phyloP scores from a whole-genome alignment of 352 stramenopile genomes.

The Thraustochytrium sp. region DNA sequence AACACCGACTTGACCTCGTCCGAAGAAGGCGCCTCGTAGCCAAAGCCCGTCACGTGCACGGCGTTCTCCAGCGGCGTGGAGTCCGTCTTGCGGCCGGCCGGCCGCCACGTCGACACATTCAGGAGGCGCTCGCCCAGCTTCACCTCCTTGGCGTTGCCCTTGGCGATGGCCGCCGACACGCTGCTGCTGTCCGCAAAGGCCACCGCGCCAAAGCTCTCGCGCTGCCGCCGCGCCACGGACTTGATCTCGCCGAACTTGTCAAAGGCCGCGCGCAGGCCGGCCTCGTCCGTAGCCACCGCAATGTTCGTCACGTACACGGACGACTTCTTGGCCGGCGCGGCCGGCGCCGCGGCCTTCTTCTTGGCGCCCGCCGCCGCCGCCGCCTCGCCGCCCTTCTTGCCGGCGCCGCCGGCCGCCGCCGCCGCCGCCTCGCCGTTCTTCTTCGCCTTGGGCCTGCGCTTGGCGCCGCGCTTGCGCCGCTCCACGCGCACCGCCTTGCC shows the following conservation, averaged over 20 bases:
- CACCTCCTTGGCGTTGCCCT: neutral
- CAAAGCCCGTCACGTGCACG: neutral
- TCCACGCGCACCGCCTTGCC: no score
- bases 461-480: no score
- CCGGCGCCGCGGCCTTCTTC: no score
- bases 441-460: no score
- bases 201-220: neutral
- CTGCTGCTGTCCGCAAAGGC: neutral
- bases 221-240: neutral
- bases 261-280: no score
- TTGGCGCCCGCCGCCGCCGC: no score
- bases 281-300: no score
- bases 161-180: neutral
- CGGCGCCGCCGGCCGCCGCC: no score
- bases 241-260: slow-evolving; percentile 6
- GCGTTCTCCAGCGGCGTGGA: neutral
- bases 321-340: no score
- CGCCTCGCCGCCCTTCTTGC: no score
- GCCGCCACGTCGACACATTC: neutral
- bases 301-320: no score
- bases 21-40: neutral
- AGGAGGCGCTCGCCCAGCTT: neutral
- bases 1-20: neutral
- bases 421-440: no score
- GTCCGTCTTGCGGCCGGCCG: neutral